Base-by-base conservation (phyloP, 108 stramenopile genomes). In the Schizochytrium sp. region DNA sequence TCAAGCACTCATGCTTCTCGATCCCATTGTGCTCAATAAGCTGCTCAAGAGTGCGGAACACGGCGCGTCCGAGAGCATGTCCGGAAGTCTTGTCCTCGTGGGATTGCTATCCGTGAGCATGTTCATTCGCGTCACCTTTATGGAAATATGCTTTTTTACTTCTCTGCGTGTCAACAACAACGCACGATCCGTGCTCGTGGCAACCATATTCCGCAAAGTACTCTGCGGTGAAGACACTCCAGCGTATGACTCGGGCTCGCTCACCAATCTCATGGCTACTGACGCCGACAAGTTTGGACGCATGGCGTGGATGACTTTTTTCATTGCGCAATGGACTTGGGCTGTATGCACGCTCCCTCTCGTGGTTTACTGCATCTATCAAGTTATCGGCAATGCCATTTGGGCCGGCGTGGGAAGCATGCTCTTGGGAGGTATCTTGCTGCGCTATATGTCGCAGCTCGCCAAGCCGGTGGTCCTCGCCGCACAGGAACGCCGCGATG, bases 81-180 rank as follows among this genome's bases (percentile, higher is more conserved):
- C 28, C 10, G 16, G 29, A 34, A 88, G 58, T 59, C 5, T 60
- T 5, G 60, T 16, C 19, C 58, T 60, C 59, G 87, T 59, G 4
- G 5, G 14, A 5, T 5, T 16, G 5, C 59, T 88, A 16, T 59
- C 87, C 5, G 60, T 58, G 43, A 44, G 43, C 21, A 88, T 88
- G 87, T 88, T 88, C 60, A 34, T 88, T 34, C 87, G 87, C 44
- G 87, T 88, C 45, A 34, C 87, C 23, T 88, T 41, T 34, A 88
- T 88, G 87, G 87, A 88, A 43, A 43, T 88, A 19, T 88, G 87
- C 87, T 88, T 88, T 58, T 88, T 88, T 34, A 58, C 29, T 59
- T 58, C 57, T 16, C 18, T 48, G 41, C 29, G 87, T 5, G 87
- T 58, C 6, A 88, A 60, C 34, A 88, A 60, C 87, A 88, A 88